Percentiles rank a stretch among this genome's conserved stretches.
These are phyloP conservation scores for Micromonas commoda DNA, from an alignment of 139 green algal genomes.

Conservation along the genomic window DNA sequence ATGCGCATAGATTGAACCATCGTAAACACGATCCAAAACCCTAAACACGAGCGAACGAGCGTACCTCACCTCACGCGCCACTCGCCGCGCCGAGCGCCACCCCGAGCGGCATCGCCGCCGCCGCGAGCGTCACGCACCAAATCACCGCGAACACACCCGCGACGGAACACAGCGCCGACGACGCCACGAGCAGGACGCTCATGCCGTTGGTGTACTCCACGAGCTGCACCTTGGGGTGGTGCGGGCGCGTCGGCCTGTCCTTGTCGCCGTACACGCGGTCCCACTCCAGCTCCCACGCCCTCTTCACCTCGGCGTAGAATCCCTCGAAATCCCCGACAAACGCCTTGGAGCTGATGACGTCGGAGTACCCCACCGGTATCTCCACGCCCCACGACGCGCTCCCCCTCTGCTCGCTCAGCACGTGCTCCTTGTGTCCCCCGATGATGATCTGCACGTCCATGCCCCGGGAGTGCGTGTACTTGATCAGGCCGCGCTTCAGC, in stretches of 20 bases:
- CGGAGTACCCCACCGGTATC: constrained; percentile 42
- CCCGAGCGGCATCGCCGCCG: too few relatives aligned
- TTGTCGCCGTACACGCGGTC: constrained; percentile 33
- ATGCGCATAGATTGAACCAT: too few relatives aligned
- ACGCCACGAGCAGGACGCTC: background rate
- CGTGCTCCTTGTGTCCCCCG: constrained; percentile 58
- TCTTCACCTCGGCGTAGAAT: constrained; percentile 51
- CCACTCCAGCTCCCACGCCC: constrained; percentile 56
- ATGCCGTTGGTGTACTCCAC: background rate
- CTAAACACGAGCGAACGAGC: too few relatives aligned
- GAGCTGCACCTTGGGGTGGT: background rate
- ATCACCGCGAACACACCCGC: background rate
- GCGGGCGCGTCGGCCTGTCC: background rate
- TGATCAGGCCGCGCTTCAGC: constrained; percentile 83
- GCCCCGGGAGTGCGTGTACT: constrained; percentile 67
- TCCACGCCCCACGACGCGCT: constrained; percentile 37
- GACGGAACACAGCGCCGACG: background rate
- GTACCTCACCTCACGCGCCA: too few relatives aligned
- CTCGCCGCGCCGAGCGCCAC: too few relatives aligned
- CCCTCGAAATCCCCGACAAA: constrained; percentile 49
- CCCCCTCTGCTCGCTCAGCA: constrained; percentile 52
- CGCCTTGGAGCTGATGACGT: constrained; percentile 42
- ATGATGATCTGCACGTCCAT: constrained; percentile 70
- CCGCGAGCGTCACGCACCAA: background rate
- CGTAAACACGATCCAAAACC: too few relatives aligned